Conservation (phyloP, 2,329 filamentous ascomycete genomes). For the Gliomastix tumulicola region DNA sequence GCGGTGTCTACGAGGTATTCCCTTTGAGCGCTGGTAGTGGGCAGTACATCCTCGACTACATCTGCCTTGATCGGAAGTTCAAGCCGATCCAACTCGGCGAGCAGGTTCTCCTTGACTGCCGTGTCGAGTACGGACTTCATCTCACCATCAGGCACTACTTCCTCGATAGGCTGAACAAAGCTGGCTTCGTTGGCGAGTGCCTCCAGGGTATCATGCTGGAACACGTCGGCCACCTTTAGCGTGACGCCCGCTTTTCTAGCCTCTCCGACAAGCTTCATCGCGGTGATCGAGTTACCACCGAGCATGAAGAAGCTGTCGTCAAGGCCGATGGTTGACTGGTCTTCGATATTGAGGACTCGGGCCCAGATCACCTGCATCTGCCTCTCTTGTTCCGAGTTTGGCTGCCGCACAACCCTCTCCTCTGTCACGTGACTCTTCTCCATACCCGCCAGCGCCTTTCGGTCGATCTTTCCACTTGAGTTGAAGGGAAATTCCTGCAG, state of each 20-base stretch:
- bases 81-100: too few species aligned
- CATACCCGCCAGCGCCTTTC: constrained; percentile 6
- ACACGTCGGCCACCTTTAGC: constrained; percentile 1
- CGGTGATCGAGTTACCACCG: constrained; percentile 38
- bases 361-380: constrained; percentile 25
- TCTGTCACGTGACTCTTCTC: not conserved
- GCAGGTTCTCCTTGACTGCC: too few species aligned
- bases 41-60: constrained; percentile 2
- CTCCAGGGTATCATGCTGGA: not conserved
- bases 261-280: constrained; percentile 26
- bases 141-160: not conserved
- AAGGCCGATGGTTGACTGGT: constrained; percentile 21
- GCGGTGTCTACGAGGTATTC: too few species aligned
- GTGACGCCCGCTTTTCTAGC: constrained; percentile 14
- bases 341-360: constrained; percentile 21
- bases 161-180: not conserved
- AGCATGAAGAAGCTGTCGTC: constrained; percentile 40
- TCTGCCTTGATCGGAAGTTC: not conserved
- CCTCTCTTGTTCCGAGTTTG: constrained; percentile 3
- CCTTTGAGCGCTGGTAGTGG: constrained; percentile 2
- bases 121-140: too few species aligned
- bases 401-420: not conserved
- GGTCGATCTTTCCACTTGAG: constrained; percentile 5
- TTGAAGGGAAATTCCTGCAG: constrained; percentile 16
- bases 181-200: not conserved